phyloP scores from a whole-genome alignment of 148 eudicot genomes.

The Persicaria maculosa region DNA sequence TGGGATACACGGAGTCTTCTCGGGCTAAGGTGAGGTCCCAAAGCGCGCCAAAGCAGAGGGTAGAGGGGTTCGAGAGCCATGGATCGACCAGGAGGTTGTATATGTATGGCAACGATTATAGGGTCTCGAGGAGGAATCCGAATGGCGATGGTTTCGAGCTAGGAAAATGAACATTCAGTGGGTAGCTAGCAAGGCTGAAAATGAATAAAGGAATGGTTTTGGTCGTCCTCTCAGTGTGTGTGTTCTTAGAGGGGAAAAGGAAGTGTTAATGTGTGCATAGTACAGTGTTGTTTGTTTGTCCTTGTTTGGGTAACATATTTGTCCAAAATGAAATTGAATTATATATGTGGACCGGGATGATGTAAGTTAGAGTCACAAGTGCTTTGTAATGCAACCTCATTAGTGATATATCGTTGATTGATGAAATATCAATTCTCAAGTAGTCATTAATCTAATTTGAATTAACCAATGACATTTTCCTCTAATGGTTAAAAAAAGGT shows the following conservation, averaged over 20 bases:
- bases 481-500: too few relatives aligned
- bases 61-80: constrained; percentile 1
- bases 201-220: not conserved
- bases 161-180: not conserved
- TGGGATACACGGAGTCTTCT: constrained; percentile 15
- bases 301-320: not conserved
- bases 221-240: not conserved
- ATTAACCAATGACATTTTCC: not conserved
- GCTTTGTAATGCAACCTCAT: too few relatives aligned
- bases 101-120: not conserved
- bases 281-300: not conserved
- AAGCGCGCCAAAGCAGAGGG: constrained; percentile 14
- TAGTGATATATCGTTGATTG: too few relatives aligned
- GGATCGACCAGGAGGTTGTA: constrained; percentile 11
- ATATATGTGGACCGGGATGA: too few relatives aligned
- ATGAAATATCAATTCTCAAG: too few relatives aligned
- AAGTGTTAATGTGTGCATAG: not conserved
- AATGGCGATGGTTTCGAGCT: not conserved
- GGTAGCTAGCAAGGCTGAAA: not conserved
- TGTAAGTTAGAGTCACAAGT: too few relatives aligned
- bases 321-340: too few relatives aligned
- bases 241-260: not conserved
- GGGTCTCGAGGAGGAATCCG: not conserved
- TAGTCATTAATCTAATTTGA: too few relatives aligned
- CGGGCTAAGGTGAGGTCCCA: constrained; percentile 15